Conservation (phyloP, 192 early-diverging fungal species). For the Coemansia sp. region DNA sequence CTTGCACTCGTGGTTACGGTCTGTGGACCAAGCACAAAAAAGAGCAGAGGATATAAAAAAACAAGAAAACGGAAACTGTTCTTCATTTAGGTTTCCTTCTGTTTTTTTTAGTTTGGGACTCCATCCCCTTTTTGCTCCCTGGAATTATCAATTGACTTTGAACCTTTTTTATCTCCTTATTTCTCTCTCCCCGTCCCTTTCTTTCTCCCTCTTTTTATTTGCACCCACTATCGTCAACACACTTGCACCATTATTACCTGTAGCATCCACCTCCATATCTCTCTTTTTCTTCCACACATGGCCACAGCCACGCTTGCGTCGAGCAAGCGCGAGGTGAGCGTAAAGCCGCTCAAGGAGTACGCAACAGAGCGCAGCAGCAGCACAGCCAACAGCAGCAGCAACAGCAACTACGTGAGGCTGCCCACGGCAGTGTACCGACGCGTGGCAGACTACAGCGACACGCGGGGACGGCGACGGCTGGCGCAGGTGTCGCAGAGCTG, state of each 20-base stretch:
- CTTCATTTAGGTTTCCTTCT: too few species aligned
- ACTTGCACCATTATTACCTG: background rate
- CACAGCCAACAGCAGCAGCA: too few species aligned
- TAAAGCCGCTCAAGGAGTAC: slow-evolving; percentile 40
- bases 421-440: slow-evolving; percentile 45
- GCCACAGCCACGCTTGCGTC: slow-evolving; percentile 8
- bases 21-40: too few species aligned
- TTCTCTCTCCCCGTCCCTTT: background rate
- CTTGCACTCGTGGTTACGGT: too few species aligned
- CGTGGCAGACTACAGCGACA: slow-evolving; percentile 53
- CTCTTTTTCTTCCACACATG: background rate
- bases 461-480: slow-evolving; percentile 42
- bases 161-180: background rate
- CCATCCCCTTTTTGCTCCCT: too few species aligned
- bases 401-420: slow-evolving; percentile 29
- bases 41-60: too few species aligned
- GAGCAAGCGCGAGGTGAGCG: slow-evolving; percentile 31
- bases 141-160: too few species aligned
- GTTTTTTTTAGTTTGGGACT: too few species aligned
- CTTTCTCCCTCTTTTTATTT: background rate
- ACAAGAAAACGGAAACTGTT: too few species aligned
- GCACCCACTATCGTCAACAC: too few species aligned
- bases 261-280: background rate
- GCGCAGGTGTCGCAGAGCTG: slow-evolving; percentile 54
- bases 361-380: slow-evolving; percentile 3